Evolutionary conservation across 805 yeast species (phyloP).

Genomic region (Ogataea nitratoaversa): DNA sequence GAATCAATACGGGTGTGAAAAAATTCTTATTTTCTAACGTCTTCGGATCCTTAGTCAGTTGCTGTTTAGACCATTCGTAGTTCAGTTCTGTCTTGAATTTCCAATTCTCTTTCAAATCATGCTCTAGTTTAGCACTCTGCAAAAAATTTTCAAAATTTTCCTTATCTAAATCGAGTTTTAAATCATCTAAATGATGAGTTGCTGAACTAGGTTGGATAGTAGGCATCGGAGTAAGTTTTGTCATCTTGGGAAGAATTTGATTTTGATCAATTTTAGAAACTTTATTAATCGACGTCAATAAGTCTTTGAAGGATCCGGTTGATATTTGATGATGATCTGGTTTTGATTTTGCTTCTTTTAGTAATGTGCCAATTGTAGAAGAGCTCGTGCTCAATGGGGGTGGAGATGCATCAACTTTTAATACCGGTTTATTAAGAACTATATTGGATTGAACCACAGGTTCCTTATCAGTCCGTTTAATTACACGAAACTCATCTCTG

Average conservation of each 20-base stretch:
- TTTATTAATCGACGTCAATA: conserved; percentile 22
- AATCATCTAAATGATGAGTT: not conserved
- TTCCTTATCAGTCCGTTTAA: too few species aligned
- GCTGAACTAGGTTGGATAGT: conserved; percentile 3
- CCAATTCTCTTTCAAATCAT: conserved; percentile 38
- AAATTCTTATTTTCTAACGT: conserved; percentile 39
- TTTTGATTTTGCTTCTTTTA: not conserved
- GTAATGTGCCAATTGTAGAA: conserved; percentile 8
- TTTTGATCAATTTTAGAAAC: conserved; percentile 12
- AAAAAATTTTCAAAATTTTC: conserved; percentile 38
- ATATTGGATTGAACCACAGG: too few species aligned
- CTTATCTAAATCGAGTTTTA: conserved; percentile 4
- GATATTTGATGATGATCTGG: not conserved
- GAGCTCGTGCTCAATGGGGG: too few species aligned
- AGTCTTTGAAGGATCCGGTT: conserved; percentile 18
- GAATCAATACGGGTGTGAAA: conserved; percentile 41
- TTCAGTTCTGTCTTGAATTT: conserved; percentile 46
- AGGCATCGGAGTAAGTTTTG: conserved; percentile 22
- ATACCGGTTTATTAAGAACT: too few species aligned
- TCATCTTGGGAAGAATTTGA: conserved; percentile 22
- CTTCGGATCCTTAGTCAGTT: conserved; percentile 31
- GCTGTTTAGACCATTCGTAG: conserved; percentile 46
- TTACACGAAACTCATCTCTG: too few species aligned
- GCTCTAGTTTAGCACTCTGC: conserved; percentile 37
- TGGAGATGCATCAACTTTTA: too few species aligned